A percentile compares a stretch with the other conserved stretches of the same genome.
These are phyloP conservation scores for Chrysochromulina tobinii DNA, from an alignment of 78 protist species.

Conservation along the genomic window DNA sequence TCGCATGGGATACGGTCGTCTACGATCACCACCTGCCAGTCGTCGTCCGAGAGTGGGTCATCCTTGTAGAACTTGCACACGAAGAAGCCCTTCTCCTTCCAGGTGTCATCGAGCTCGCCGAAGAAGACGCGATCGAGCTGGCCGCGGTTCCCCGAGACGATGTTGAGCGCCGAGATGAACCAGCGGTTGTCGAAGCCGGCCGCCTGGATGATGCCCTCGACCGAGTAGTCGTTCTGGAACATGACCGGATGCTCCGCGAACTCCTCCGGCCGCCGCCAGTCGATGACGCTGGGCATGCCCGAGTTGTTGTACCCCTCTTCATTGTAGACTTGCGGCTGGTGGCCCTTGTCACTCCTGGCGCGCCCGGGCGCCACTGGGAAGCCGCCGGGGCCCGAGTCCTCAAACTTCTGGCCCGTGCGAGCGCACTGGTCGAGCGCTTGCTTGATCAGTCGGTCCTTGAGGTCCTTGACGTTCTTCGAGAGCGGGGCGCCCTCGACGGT, in stretches of 20 bases:
- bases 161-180: conserved; percentile 10
- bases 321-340: neutral
- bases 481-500: conserved; percentile 11
- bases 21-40: conserved; percentile 7
- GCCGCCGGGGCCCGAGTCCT: neutral
- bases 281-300: neutral
- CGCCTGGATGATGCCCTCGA: neutral
- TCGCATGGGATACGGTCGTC: neutral
- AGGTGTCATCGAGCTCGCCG: neutral
- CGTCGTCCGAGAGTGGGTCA: conserved; percentile 19
- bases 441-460: neutral
- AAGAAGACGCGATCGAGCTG: conserved; percentile 11
- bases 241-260: neutral
- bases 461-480: conserved; percentile 10
- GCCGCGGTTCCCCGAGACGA: neutral
- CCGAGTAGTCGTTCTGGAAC: neutral
- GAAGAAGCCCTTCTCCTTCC: neutral
- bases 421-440: neutral
- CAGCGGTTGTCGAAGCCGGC: conserved; percentile 7
- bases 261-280: neutral
- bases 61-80: neutral
- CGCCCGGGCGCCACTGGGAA: neutral
- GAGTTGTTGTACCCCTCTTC: no score
- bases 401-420: neutral
- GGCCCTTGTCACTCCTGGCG: neutral